Evolutionary conservation across 306 rosid genomes (phyloP), one percentile per base, ranked within the genome.

Genomic region (Gastrolobium bilobum): DNA sequence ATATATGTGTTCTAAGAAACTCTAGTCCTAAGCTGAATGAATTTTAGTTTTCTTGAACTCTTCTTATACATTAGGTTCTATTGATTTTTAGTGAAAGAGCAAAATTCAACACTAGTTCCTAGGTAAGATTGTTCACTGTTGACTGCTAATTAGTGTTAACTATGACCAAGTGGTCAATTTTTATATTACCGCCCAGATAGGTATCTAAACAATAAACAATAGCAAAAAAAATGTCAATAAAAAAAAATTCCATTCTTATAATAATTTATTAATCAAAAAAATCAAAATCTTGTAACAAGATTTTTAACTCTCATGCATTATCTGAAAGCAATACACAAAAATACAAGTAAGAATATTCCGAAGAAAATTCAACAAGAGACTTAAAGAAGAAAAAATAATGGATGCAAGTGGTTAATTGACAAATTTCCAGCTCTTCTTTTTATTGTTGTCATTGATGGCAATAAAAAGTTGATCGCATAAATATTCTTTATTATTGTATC

Each of bases 101-200:
- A n/a, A n/a, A n/a, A n/a, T n/a, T n/a, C n/a, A n/a, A n/a, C n/a
- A n/a, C n/a, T n/a, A n/a, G n/a, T 57, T 75, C 66, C 82, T 75
- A 86, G 42, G 76, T 74, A 48, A 64, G 43, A 71, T 75, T 77
- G 70, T 39, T 69, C 58, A 37, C 30, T 47, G 8, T 33, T 62
- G 10, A 43, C 35, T 15, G n/a, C 61, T 65, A 20, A 31, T n/a
- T 73, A 52, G 57, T 61, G 26, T 46, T 72, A 37, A 64, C 72
- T 51, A 40, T 42, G 43, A 62, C 42, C 72, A 47, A 77, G 38
- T 77, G 40, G 38, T 74, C 71, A 70, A 65, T 58, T 76, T 68
- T 62, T 64, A 56, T 58, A 42, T 38, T 47, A 39, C n/a, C 56
- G 20, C 20, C 42, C 20, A 44, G 63, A 43, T 63, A 33, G 15